phyloP scores from a whole-genome alignment of 768 basidiomycete genomes.

The Pleurotus salmoneostramineus region DNA sequence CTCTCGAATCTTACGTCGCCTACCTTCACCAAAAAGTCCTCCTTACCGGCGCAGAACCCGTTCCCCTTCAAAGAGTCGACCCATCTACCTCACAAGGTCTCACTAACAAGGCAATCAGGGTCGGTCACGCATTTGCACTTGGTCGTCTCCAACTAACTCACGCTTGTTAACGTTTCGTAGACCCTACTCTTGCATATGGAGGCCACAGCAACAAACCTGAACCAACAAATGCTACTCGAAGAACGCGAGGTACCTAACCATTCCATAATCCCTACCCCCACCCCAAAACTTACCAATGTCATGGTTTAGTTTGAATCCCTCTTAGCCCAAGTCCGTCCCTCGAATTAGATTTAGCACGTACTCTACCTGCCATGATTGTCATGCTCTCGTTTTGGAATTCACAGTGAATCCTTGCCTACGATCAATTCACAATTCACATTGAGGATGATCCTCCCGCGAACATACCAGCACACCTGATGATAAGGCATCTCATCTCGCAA shows the following conservation, averaged over 20 bases:
- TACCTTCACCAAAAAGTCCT: constrained; percentile 62
- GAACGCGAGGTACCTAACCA: constrained; percentile 45
- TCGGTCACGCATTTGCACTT: constrained; percentile 20
- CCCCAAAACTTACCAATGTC: neutral
- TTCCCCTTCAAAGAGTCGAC: constrained; percentile 46
- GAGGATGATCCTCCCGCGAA: too few species aligned
- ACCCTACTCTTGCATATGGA: constrained; percentile 73
- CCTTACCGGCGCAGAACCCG: constrained; percentile 43
- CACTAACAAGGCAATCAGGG: constrained; percentile 62
- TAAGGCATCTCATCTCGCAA: too few species aligned
- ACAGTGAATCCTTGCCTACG: too few species aligned
- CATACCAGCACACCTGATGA: too few species aligned
- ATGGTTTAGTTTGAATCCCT: too few species aligned
- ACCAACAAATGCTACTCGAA: constrained; percentile 45
- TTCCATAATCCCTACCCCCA: neutral
- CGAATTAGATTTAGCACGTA: too few species aligned
- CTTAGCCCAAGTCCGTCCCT: too few species aligned
- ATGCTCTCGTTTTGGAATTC: too few species aligned
- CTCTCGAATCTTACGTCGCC: constrained; percentile 65
- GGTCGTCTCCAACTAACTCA: constrained; percentile 1
- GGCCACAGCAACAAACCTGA: constrained; percentile 44
- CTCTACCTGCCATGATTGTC: too few species aligned
- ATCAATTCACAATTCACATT: too few species aligned
- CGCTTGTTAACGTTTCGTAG: constrained; percentile 23
- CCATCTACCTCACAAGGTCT: constrained; percentile 40